Base-by-base conservation (phyloP, 345 rosid species). In the Gossypium raimondii region DNA sequence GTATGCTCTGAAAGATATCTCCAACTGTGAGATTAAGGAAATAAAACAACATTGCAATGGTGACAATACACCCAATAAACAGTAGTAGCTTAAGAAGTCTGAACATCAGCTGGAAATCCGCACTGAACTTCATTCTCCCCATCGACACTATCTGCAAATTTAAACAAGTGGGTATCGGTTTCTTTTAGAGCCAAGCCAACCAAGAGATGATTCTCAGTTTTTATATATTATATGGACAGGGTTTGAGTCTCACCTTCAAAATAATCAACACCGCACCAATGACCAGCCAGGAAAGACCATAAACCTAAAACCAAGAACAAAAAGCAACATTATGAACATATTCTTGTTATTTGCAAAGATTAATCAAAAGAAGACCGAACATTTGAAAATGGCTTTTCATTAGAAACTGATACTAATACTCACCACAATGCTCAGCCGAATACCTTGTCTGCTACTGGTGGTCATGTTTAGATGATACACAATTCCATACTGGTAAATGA, bases 51-150 rank as follows among this genome's bases (percentile, higher is more conserved):
- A 91, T 82, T 43, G 83, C 89, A 2, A 93, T 82, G 29, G 86
- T 81, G 73, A 83, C 90, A 55, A 86, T 61, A 11, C 53, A 85
- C 9, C 97, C 97, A 0, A 88, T 70, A 75, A 93, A 93, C 55
- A 93, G 90, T 67, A 90, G 79, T 69, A 95, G 67, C 78, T 93
- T 95, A 51, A 93, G 85, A 17, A 95, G 89, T 83, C 99, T 87
- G 87, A 95, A 95, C 94, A 95, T 83, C 29, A 95, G 87, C 83
- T 95, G 99, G 79, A 95, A 95, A 85, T 95, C 99, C 4, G 97
- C 99, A 48, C 98, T 89, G 79, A 95, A 95, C 78, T 87, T 95
- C 90, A 89, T 91, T 81, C 98, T 87, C 10, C 99, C 98, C 96
- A 90, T 87, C 22, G 98, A 93, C 10, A 91, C 94, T 41, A 93